Evolutionary conservation across 2,329 filamentous ascomycete species (phyloP), one percentile per base, ranked within the genome.

Genomic region (Cryoendolithus antarcticus): DNA sequence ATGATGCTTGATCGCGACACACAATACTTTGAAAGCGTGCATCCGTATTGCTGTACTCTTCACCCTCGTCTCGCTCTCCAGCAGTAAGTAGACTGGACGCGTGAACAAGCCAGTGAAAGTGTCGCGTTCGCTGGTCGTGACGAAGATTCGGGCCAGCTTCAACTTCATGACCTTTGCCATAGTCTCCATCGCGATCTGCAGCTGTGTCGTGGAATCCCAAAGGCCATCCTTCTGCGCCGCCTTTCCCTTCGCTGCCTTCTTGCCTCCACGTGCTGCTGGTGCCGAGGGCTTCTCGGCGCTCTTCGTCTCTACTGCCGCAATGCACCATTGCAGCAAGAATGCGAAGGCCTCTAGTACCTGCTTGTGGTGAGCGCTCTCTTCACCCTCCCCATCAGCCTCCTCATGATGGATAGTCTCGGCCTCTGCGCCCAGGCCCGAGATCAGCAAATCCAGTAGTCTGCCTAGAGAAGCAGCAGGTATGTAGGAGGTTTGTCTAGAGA

Each of bases 131-230:
- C 89, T 93, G 0, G 91, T 98, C 0, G 91, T 98, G 45, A 96
- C 64, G 57, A 98, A 98, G 44, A 98, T 89, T 56, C 85, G 86
- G 50, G 82, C 77, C 36, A 98, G 70, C 65, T 94, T 95, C 56
- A 95, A 66, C 62, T 86, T 93, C 62, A 98, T 71, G 35, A 94
- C 86, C 60, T 93, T 95, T 66, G 85, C 89, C 86, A 98, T 96
- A 24, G 80, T 79, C 53, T 95, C 88, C 45, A 98, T 74, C 1
- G 89, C 86, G 8, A 76, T 77, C 60, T 95, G 86, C 19, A 98
- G 70, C 60, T 98, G 91, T 2, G 76, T 67, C 2, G 85, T 81
- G 43, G 88, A 89, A 62, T 98, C 91, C 88, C 89, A 96, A 39
- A 64, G 73, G 37, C 76, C 79, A 46, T 93, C 84, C 56, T 83